Base-by-base conservation (phyloP, 352 stramenopile genomes). In the Pythium rhizo-oryzae region DNA sequence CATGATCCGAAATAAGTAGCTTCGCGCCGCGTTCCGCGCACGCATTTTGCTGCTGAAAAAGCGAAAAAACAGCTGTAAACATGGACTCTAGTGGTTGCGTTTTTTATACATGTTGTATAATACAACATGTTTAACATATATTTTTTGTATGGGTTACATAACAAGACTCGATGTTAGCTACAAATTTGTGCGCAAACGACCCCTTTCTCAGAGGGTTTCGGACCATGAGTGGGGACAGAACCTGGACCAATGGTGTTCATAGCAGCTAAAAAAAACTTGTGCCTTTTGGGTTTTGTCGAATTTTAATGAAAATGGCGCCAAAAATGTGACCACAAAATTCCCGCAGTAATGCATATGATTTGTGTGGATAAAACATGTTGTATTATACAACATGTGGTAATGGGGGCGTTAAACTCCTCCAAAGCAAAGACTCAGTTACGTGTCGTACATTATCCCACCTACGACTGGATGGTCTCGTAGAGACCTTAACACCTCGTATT, bases 111-210 rank as follows among this genome's bases (percentile, higher is more conserved):
- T 58, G 51, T 58, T 58, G 51, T 58, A 58, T 62, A 43, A 62
- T 62, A 62, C 55, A 62, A 41, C 55, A 62, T 62, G 39, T 43
- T 28, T 43, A 24, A 43, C 21, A 62, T 62, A 62, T 53, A 54
- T 53, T 54, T 50, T 50, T 49, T 61, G 35, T 43, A 33, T 47
- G 0, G 54, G 37, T 57, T 44, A 62, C 56, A 62, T 62, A 62
- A 53, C 52, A 62, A 54, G 56, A 62, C 56, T 62, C 24, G 56
- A 62, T 39, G 11, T 62, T 62, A 62, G 56, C 56, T 18, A 53
- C 39, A 43, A 54, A 54, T 62, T 44, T 62, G 15, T 53, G 39
- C 56, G 39, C 56, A 62, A 62, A 18, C 41, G 56, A 43, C 41
- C 43, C 43, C 56, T 43, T 41, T 37, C 19, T 30, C 54, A 28